Evolutionary conservation across 768 basidiomycete species (phyloP), one percentile per base, ranked within the genome.

Genomic region (Flagelloscypha sp.): DNA sequence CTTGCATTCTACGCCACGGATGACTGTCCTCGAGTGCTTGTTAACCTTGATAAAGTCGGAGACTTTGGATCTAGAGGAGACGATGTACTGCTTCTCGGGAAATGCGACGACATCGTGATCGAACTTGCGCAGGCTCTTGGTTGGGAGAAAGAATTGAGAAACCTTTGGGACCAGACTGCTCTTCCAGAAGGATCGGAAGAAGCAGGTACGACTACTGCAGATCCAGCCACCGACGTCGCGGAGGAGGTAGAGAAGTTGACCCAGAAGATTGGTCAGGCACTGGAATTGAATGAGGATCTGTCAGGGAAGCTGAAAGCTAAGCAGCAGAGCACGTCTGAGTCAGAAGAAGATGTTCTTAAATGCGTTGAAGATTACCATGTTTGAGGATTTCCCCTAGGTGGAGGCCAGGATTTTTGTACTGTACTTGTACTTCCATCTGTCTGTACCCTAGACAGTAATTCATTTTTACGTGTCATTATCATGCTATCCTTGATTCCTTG

Each of bases 31-130:
- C 80, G 93, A 2, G 68, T 94, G n/a, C 69, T 97, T 20, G 79
- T 98, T 57, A 95, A 95, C 53, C 66, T 89, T 28, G 89, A 94
- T 40, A 56, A 56, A 2, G 93, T 88, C 2, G 89, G 90, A 1
- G 61, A 75, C 47, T 67, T 85, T 33, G 66, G 76, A 2, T 52
- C 48, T 16, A 57, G 63, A 21, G 47, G 63, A 11, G 67, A 77
- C 36, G 84, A 86, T 46, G 61, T 84, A 3, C 58, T 84, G 27
- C 54, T 77, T 2, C 65, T 87, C 4, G 79, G 79, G 9, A 72
- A 77, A 47, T 85, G 84, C 44, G 86, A 89, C 55, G 70, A 75
- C 2, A 62, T 77, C 28, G 70, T 87, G 8, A 57, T 60, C 24
- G 58, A 75, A 35, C 61, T 90, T 12, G 79, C 74, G 47, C 59